Conservation (phyloP, 2,329 filamentous ascomycete genomes). For the Juglanconis sp. region DNA sequence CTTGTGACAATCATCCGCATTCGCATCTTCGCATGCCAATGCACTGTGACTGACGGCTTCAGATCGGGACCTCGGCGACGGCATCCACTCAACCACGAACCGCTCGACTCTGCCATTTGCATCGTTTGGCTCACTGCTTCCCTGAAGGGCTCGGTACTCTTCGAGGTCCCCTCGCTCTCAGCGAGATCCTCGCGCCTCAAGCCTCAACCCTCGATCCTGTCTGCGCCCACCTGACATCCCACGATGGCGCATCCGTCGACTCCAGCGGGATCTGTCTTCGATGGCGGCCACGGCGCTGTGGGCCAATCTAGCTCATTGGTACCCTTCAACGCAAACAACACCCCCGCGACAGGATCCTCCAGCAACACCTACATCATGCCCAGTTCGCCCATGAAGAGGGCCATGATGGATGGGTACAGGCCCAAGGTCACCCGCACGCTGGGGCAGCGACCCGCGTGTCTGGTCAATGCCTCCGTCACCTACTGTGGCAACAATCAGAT, state of each 20-base stretch:
- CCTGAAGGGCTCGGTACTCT: background rate
- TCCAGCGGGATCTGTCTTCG: conserved; percentile 45
- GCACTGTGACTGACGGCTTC: too few species aligned
- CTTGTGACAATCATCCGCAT: too few species aligned
- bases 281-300: conserved; percentile 33
- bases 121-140: too few species aligned
- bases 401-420: conserved; percentile 70
- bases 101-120: background rate
- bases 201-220: background rate
- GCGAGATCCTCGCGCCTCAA: conserved; percentile 12
- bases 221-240: conserved; percentile 14
- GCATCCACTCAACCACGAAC: background rate
- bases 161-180: background rate
- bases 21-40: too few species aligned
- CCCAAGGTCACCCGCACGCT: conserved; percentile 78
- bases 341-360: conserved; percentile 51
- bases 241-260: conserved; percentile 45
- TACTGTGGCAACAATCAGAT: conserved; percentile 97
- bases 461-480: conserved; percentile 98
- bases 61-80: too few species aligned
- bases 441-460: conserved; percentile 81
- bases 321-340: conserved; percentile 24
- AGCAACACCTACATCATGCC: conserved; percentile 87
- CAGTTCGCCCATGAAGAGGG: conserved; percentile 71
- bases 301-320: conserved; percentile 28